Conservation (phyloP, 2,329 filamentous ascomycete species). For the Beauveria rudraprayagi region DNA sequence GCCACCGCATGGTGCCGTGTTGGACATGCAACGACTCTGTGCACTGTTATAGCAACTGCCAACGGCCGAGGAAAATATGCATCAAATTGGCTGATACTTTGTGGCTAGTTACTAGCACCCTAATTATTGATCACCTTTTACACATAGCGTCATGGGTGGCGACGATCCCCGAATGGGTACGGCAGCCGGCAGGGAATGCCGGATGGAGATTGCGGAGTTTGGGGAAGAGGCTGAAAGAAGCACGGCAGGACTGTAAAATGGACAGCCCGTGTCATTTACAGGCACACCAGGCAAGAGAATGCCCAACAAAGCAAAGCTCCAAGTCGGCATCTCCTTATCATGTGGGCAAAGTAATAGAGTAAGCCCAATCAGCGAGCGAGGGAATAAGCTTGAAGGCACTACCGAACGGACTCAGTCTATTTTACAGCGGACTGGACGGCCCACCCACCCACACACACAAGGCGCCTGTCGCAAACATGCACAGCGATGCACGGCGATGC, state of each 20-base stretch:
- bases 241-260: not conserved
- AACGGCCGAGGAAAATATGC: not conserved
- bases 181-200: not conserved
- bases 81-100: not conserved
- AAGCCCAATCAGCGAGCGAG: not conserved
- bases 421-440: not conserved
- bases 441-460: not conserved
- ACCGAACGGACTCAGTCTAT: not conserved
- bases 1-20: not conserved
- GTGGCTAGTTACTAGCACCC: not conserved
- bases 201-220: constrained; percentile 1
- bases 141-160: not conserved
- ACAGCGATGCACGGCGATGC: too few species aligned
- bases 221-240: not conserved
- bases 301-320: too few species aligned
- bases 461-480: too few species aligned
- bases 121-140: not conserved
- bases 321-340: too few species aligned
- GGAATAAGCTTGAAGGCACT: not conserved
- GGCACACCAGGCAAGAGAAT: too few species aligned
- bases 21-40: not conserved
- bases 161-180: not conserved
- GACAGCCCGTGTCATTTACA: too few species aligned
- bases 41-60: not conserved
- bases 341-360: not conserved